A percentile compares a stretch with the other conserved stretches of the same genome.
phyloP scores from a whole-genome alignment of 805 yeast genomes.

The Lachancea meyersii region DNA sequence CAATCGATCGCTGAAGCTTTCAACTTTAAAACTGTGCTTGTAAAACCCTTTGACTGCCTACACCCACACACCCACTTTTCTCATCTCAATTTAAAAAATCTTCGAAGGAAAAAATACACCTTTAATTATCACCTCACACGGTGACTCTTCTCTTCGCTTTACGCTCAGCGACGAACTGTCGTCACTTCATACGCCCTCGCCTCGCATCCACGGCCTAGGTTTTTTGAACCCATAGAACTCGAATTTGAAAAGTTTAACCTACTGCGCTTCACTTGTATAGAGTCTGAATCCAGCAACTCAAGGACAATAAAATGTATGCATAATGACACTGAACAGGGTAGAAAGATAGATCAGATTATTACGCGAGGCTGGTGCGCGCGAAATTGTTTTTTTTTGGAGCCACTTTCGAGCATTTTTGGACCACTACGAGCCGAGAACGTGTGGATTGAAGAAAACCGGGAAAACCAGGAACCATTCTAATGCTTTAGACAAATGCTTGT shows the following conservation, averaged over 20 bases:
- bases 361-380: background rate
- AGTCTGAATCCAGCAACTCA: slow-evolving; percentile 3
- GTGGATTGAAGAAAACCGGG: no score
- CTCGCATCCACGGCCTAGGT: background rate
- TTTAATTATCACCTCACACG: background rate
- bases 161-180: background rate
- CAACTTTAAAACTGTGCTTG: no score
- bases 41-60: no score
- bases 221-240: background rate
- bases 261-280: background rate
- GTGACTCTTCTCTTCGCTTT: background rate
- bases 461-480: no score
- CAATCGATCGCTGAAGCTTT: no score
- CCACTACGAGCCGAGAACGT: no score
- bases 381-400: background rate
- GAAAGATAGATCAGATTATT: background rate
- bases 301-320: slow-evolving; percentile 9
- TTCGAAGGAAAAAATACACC: no score
- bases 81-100: no score
- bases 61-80: no score
- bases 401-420: no score
- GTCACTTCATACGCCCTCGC: background rate
- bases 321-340: background rate
- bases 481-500: no score
- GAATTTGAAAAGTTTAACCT: slow-evolving; percentile 1